These are phyloP conservation scores for Trichomonas vaginalis DNA, from an alignment of 208 protist species.

Conservation along the genomic window DNA sequence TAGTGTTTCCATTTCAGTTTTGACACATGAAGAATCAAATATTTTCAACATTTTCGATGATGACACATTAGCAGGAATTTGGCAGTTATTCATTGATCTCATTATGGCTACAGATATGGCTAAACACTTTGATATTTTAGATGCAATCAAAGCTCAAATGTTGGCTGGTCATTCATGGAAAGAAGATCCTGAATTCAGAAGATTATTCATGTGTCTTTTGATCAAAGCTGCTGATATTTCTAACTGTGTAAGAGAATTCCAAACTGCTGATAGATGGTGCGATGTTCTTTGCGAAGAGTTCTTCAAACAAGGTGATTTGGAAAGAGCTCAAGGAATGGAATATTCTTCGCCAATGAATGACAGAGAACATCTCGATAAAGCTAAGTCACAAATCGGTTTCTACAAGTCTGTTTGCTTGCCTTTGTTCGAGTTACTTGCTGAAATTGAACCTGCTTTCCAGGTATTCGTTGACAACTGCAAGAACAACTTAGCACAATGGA, in stretches of 20 bases:
- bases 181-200: background rate
- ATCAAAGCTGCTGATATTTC: background rate
- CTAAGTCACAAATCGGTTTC: background rate
- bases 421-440: background rate
- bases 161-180: background rate
- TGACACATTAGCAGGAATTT: slow-evolving; percentile 29
- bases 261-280: background rate
- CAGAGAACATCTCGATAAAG: background rate
- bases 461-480: background rate
- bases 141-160: background rate
- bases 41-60: slow-evolving; percentile 24
- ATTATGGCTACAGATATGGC: slow-evolving; percentile 46
- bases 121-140: slow-evolving; percentile 33
- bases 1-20: slow-evolving; percentile 24
- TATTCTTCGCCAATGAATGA: background rate
- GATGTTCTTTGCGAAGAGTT: background rate
- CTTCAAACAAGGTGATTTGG: background rate
- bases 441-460: background rate
- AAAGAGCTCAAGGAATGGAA: background rate
- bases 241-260: background rate
- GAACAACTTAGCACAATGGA: background rate
- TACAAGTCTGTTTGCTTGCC: background rate
- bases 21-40: slow-evolving; percentile 23
- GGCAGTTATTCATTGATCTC: slow-evolving; percentile 29
- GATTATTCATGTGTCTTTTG: background rate